Evolutionary conservation across 352 stramenopile species (phyloP).

Genomic region (Pilasporangium apinafurcum): DNA sequence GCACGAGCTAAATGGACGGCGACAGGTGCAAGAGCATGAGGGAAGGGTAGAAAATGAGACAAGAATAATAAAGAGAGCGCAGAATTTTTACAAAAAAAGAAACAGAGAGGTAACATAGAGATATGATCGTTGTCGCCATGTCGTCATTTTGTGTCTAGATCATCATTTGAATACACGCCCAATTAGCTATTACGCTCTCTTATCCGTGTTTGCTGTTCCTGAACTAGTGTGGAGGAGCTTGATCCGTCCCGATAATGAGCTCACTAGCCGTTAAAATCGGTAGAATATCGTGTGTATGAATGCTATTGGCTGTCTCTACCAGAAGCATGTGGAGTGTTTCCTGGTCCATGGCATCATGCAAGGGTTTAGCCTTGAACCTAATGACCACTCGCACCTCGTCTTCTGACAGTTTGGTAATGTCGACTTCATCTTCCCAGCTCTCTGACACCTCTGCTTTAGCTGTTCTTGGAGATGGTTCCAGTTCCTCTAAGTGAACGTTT

Average conservation of each 20-base stretch:
- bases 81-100: conserved; percentile 1
- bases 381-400: conserved; percentile 12
- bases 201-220: background rate
- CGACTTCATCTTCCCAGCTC: conserved; percentile 7
- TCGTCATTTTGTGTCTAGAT: no score
- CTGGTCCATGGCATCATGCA: conserved; percentile 16
- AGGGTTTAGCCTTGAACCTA: conserved; percentile 25
- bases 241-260: background rate
- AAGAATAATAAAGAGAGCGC: background rate
- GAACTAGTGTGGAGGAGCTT: no score
- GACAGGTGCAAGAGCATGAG: background rate
- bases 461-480: background rate
- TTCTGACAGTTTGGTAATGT: background rate
- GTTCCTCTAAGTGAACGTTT: conserved; percentile 33
- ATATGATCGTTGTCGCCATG: no score
- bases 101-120: background rate
- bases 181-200: no score
- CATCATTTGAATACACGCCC: no score
- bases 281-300: conserved; percentile 4
- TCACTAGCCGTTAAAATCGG: background rate
- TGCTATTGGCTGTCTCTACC: conserved; percentile 7
- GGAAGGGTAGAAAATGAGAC: background rate
- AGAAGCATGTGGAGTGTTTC: conserved; percentile 10
- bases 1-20: background rate
- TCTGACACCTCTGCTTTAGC: conserved; percentile 2